Conservation (phyloP, 352 stramenopile species). For the Phytophthora aleatoria region DNA sequence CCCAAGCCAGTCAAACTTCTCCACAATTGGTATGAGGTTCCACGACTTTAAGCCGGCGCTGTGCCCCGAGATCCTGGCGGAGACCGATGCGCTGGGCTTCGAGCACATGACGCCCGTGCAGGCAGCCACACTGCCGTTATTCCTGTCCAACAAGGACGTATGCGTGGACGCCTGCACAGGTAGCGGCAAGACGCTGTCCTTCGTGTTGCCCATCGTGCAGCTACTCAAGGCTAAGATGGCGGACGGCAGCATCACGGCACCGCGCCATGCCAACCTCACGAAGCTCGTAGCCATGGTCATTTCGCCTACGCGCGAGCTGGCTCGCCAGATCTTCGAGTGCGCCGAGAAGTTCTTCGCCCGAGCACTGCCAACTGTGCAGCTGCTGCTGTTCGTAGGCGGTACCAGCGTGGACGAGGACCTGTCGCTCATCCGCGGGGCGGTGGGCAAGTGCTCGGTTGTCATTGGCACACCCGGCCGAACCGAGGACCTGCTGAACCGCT, state of each 20-base stretch:
- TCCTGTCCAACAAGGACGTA: slow-evolving; percentile 94
- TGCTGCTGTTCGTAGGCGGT: slow-evolving; percentile 91
- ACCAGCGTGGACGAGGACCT: slow-evolving; percentile 89
- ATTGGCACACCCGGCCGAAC: slow-evolving; percentile 86
- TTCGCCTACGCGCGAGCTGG: slow-evolving; percentile 90
- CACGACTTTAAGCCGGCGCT: slow-evolving; percentile 81
- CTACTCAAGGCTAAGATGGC: slow-evolving; percentile 77
- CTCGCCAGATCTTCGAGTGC: slow-evolving; percentile 84
- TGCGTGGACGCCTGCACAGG: slow-evolving; percentile 95
- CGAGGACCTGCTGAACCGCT: slow-evolving; percentile 89
- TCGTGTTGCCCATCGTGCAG: slow-evolving; percentile 94
- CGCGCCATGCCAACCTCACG: slow-evolving; percentile 52
- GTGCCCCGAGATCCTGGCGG: slow-evolving; percentile 69
- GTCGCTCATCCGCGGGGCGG: slow-evolving; percentile 56
- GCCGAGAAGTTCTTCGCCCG: slow-evolving; percentile 64
- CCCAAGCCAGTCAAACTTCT: background rate
- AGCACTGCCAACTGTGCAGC: slow-evolving; percentile 66
- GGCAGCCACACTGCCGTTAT: slow-evolving; percentile 89
- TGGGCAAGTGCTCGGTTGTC: slow-evolving; percentile 74
- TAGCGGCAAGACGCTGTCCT: slow-evolving; percentile 95
- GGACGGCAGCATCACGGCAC: slow-evolving; percentile 60
- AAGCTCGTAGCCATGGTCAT: slow-evolving; percentile 88
- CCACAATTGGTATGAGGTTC: slow-evolving; percentile 63
- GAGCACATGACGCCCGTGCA: slow-evolving; percentile 93
- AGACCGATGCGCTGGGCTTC: slow-evolving; percentile 85